Percentiles rank a stretch among this genome's conserved stretches.
phyloP scores from a whole-genome alignment of 495 filamentous ascomycete species.

The Talaromyces borbonicus region DNA sequence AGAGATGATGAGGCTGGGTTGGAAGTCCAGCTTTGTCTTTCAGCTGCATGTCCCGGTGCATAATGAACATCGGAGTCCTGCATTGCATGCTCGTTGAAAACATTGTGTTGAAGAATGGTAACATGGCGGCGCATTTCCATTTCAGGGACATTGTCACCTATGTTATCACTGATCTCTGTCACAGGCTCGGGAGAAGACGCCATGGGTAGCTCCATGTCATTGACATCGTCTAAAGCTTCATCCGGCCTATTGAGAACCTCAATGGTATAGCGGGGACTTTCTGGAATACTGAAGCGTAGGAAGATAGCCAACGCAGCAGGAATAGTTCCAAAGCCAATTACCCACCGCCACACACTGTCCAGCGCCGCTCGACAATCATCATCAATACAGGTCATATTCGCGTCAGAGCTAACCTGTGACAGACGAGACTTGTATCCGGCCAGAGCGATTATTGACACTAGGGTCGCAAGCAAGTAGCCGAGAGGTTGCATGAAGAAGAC shows the following conservation, averaged over 20 bases:
- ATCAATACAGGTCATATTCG: not conserved
- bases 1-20: constrained; percentile 1
- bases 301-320: constrained; percentile 44
- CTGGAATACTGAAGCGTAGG: constrained; percentile 43
- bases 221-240: constrained; percentile 13
- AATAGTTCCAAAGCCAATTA: constrained; percentile 41
- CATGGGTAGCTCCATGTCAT: constrained; percentile 6
- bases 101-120: not conserved
- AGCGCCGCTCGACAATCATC: constrained; percentile 2
- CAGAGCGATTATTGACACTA: constrained; percentile 24
- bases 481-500: constrained; percentile 50
- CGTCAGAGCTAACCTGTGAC: not conserved
- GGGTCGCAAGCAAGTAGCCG: constrained; percentile 39
- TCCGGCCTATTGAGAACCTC: constrained; percentile 30
- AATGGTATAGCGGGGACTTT: constrained; percentile 41
- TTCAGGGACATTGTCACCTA: constrained; percentile 8
- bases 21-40: not conserved
- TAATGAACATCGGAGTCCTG: not conserved
- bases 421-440: constrained; percentile 11
- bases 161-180: constrained; percentile 6
- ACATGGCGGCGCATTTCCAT: constrained; percentile 1
- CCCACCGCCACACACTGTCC: constrained; percentile 39
- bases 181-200: constrained; percentile 9
- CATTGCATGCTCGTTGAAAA: not conserved
- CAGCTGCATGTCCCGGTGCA: not conserved